Evolutionary conservation across 2,329 filamentous ascomycete genomes (phyloP), one percentile per base, ranked within the genome.

Genomic region (Sporothrix inflata): DNA sequence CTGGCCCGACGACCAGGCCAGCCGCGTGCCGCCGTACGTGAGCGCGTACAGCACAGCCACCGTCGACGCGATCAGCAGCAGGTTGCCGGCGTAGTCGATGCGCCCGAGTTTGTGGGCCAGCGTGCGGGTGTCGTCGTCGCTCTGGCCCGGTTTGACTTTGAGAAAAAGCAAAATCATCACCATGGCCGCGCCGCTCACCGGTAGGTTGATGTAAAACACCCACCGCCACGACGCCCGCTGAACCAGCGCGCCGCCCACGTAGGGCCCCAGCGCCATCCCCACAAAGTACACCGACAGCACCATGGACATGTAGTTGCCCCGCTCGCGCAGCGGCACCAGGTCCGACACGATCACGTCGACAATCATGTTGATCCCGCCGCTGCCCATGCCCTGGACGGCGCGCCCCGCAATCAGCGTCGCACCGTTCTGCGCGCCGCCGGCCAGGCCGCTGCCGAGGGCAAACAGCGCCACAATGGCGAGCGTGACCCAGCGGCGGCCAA

Each of bases 401-500:
- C 80, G 76, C 7, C 79, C 80, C 21, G 73, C 77, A 16, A 81
- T 77, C 45, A 81, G 70, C 71, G 77, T 76, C n/a, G 60, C 73
- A 27, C 76, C 76, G 21, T 75, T 77, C 4, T 74, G 72, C 8
- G 79, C 77, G 5, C 75, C 75, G 24, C 77, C 79, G 24, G 74
- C 76, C 12, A 79, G 73, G 30, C 79, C 76, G 71, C 78, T 80
- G 51, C 77, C 78, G 51, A 72, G 53, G 1, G 60, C 60, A 24
- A 73, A 72, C 16, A 72, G 57, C 1, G 80, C 79, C 47, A 81
- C 81, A 0, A 87, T 89, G 75, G 90, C 89, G 6, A 93, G 82
- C 11, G 93, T 82, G 75, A 86, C 88, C 77, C 85, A 77, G 77
- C 92, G 92, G 16, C 73, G 73, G 14, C 73, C 73, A 30, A 69